Evolutionary conservation across 2,329 filamentous ascomycete species (phyloP).

Genomic region (Raffaelea ambrosiae): DNA sequence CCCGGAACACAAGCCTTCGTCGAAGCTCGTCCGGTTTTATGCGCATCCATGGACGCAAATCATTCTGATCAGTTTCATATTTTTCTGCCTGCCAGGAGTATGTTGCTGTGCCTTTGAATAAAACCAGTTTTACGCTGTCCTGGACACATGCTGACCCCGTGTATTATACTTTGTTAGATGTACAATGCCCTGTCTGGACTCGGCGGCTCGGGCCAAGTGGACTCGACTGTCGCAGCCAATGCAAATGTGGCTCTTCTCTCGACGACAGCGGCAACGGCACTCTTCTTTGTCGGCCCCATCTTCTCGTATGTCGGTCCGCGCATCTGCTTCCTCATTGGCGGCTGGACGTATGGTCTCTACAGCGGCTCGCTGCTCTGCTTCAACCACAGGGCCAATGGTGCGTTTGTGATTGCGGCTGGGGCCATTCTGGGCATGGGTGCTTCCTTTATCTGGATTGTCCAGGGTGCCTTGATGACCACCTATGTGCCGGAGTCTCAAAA

Average conservation of each 20-base stretch:
- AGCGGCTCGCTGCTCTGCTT: conserved; percentile 33
- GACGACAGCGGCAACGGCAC: conserved; percentile 30
- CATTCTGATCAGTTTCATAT: conserved; percentile 37
- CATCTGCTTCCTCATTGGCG: conserved; percentile 33
- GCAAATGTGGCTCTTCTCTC: conserved; percentile 34
- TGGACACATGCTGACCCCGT: too few species aligned
- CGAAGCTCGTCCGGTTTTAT: conserved; percentile 22
- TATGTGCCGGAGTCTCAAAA: conserved; percentile 34
- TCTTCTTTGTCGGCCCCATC: conserved; percentile 35
- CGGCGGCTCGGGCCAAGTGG: conserved; percentile 36
- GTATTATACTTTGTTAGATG: too few species aligned
- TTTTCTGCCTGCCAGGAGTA: conserved; percentile 37
- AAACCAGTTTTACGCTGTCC: too few species aligned
- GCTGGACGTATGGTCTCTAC: conserved; percentile 37
- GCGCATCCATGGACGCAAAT: conserved; percentile 39
- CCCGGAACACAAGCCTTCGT: conserved; percentile 6
- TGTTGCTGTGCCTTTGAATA: too few species aligned
- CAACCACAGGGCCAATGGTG: conserved; percentile 31
- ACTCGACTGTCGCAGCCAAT: conserved; percentile 36
- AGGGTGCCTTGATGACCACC: conserved; percentile 39
- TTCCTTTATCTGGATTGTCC: conserved; percentile 35
- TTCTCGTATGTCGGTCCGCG: conserved; percentile 33
- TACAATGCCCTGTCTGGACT: conserved; percentile 37
- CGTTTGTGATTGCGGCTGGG: conserved; percentile 34
- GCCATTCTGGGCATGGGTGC: conserved; percentile 36